Base-by-base conservation (phyloP, 1,139 yeast genomes). In the Taphrina wiesneri region DNA sequence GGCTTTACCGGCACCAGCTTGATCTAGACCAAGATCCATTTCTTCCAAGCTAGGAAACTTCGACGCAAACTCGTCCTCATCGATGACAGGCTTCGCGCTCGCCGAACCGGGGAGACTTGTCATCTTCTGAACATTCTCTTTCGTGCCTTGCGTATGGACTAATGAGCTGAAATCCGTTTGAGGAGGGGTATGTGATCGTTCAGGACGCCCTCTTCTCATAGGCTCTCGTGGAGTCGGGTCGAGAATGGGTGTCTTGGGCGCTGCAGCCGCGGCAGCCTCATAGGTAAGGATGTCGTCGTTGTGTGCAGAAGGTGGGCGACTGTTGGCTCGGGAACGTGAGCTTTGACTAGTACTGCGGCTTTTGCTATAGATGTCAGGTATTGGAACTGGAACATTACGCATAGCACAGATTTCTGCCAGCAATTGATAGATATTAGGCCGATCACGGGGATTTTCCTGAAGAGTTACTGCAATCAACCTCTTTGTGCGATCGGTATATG, bases 361-460 rank as follows among this genome's bases (percentile, higher is more conserved):
- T 21, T 45, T 43, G 51, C 47, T 43, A 45, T 56, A 59, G 26
- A 69, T 69, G 43, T 70, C 70, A 11, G 56, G 69, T 30, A 83
- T 81, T 1, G 95, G 93, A 25, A 85, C 79, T 34, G 79, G 80
- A 3, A 79, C 76, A 17, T 81, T 80, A 25, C 86, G 81, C 77
- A 83, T 81, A 51, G 81, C 75, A 70, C 89, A 85, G 19, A 91
- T 77, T 74, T 90, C 96, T 68, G 82, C 83, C 68, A 89, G 75
- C 30, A 92, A 84, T 74, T 92, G 98, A 69, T 86, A 90, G 34
- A 91, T 86, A 74, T 90, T 93, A 7, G 98, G 99, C 71, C 99
- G 82, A 70, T 84, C 82, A 19, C 84, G 75, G 3, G 98, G 97
- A 71, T 87, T 88, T 69, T 87, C 93, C 68, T 87, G 87, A 53